Conservation (phyloP, 2,329 filamentous ascomycete genomes). For the Alternaria novae-zelandiae region DNA sequence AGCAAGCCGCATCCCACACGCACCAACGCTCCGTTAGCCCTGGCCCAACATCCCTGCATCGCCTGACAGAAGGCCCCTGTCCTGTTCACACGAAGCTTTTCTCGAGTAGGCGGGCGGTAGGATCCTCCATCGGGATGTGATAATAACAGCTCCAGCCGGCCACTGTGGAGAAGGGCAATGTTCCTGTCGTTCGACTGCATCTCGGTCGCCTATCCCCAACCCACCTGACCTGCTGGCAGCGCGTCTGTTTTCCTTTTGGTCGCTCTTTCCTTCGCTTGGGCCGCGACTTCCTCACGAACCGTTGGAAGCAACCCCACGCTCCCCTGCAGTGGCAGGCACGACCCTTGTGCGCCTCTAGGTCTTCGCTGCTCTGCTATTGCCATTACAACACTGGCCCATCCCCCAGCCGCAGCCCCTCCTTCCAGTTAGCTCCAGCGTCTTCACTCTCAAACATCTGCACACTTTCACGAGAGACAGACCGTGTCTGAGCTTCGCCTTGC, state of each 20-base stretch:
- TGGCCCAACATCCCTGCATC: constrained; percentile 27
- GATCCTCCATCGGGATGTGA: constrained; percentile 18
- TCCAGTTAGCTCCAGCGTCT: constrained; percentile 4
- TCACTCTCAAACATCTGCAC: constrained; percentile 10
- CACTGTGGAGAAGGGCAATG: neutral
- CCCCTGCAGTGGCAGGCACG: constrained; percentile 34
- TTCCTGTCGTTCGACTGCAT: neutral
- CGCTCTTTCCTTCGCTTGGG: constrained; percentile 34
- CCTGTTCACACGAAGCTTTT: constrained; percentile 20
- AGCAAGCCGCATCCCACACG: constrained; percentile 19
- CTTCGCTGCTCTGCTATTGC: constrained; percentile 20
- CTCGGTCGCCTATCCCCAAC: neutral
- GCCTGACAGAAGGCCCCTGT: constrained; percentile 26
- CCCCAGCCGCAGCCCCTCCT: constrained; percentile 16
- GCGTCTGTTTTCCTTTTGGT: constrained; percentile 14
- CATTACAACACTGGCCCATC: constrained; percentile 22
- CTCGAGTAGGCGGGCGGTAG: constrained; percentile 16
- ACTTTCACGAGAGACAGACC: constrained; percentile 34
- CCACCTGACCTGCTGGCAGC: neutral
- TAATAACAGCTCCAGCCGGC: constrained; percentile 17
- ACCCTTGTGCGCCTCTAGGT: constrained; percentile 39
- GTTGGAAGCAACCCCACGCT: constrained; percentile 34
- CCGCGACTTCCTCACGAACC: constrained; percentile 30
- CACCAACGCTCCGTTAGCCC: constrained; percentile 30
- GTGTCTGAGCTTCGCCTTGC: constrained; percentile 28